Conservation (phyloP, 2,329 filamentous ascomycete species). For the Paradendryphiella salina region DNA sequence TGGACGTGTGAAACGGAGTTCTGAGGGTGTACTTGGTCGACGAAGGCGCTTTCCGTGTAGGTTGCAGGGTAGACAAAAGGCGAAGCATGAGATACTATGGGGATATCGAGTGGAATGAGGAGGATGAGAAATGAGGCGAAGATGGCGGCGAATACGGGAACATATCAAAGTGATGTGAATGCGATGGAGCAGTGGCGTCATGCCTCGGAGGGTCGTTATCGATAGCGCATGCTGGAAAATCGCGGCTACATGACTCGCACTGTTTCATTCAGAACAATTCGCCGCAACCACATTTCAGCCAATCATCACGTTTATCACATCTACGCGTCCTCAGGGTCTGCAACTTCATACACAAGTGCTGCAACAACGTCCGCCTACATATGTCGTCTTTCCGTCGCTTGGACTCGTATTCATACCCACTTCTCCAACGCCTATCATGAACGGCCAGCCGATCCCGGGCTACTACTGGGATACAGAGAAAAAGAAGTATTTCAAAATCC, state of each 20-base stretch:
- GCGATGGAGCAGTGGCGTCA: slow-evolving; percentile 29
- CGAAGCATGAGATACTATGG: slow-evolving; percentile 23
- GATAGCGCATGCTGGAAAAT: slow-evolving; percentile 16
- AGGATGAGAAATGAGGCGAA: not conserved
- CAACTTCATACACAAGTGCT: not conserved
- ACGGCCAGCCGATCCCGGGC: slow-evolving; percentile 51
- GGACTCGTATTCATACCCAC: not conserved
- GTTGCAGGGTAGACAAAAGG: slow-evolving; percentile 14
- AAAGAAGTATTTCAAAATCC: slow-evolving; percentile 56
- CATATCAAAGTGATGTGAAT: slow-evolving; percentile 22
- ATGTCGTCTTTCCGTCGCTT: not conserved
- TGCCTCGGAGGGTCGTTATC: slow-evolving; percentile 24
- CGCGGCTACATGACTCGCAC: slow-evolving; percentile 24
- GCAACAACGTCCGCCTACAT: not conserved
- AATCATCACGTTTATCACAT: not conserved
- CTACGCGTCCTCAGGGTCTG: not conserved
- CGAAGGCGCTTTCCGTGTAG: slow-evolving; percentile 3
- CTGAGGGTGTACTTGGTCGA: slow-evolving; percentile 8
- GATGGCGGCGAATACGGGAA: slow-evolving; percentile 16
- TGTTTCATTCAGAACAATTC: not conserved
- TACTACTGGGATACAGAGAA: slow-evolving; percentile 55
- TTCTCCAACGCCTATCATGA: slow-evolving; percentile 30
- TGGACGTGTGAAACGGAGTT: slow-evolving; percentile 17
- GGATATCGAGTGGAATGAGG: not conserved
- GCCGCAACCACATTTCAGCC: not conserved